These are phyloP conservation scores for Biscogniauxia sp. DNA, from an alignment of 2,329 filamentous ascomycete genomes.

Conservation along the genomic window DNA sequence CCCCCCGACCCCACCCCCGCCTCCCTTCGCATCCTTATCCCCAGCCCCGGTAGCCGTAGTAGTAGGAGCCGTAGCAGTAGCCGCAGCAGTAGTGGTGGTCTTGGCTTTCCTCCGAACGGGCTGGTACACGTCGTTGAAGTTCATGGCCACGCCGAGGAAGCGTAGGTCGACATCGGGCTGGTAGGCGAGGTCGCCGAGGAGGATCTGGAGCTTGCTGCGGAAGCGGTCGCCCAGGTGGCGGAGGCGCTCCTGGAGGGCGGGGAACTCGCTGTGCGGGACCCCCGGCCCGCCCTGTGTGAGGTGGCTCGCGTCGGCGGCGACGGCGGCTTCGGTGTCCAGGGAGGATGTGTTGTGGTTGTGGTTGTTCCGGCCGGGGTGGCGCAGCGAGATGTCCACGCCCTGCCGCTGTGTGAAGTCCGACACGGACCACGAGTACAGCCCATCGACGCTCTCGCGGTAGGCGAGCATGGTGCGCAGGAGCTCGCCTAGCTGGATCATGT, in stretches of 20 bases:
- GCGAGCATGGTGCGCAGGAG: slow-evolving; percentile 90
- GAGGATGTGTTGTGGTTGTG: neutral
- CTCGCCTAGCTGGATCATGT: slow-evolving; percentile 88
- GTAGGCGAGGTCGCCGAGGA: slow-evolving; percentile 87
- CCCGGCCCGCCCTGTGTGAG: slow-evolving; percentile 42
- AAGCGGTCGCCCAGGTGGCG: slow-evolving; percentile 73
- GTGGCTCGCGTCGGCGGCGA: slow-evolving; percentile 24
- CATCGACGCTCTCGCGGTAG: slow-evolving; percentile 91
- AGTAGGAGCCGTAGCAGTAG: neutral
- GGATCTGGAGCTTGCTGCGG: slow-evolving; percentile 69
- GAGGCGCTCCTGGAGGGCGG: slow-evolving; percentile 72
- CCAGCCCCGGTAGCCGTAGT: slow-evolving; percentile 8
- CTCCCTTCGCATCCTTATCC: slow-evolving; percentile 9
- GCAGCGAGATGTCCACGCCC: slow-evolving; percentile 63
- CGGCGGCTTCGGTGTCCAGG: slow-evolving; percentile 15
- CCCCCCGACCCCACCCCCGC: slow-evolving; percentile 1
- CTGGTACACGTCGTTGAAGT: slow-evolving; percentile 96
- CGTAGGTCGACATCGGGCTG: slow-evolving; percentile 94
- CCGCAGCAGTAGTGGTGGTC: slow-evolving; percentile 20
- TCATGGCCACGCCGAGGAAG: slow-evolving; percentile 96
- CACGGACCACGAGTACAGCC: slow-evolving; percentile 90
- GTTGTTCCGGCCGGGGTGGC: slow-evolving; percentile 27
- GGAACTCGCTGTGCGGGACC: slow-evolving; percentile 64
- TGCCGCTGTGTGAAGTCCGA: slow-evolving; percentile 92
- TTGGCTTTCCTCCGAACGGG: slow-evolving; percentile 65